Evolutionary conservation across 768 basidiomycete species (phyloP), one percentile per base, ranked within the genome.

Genomic region (Gyrodon lividus): DNA sequence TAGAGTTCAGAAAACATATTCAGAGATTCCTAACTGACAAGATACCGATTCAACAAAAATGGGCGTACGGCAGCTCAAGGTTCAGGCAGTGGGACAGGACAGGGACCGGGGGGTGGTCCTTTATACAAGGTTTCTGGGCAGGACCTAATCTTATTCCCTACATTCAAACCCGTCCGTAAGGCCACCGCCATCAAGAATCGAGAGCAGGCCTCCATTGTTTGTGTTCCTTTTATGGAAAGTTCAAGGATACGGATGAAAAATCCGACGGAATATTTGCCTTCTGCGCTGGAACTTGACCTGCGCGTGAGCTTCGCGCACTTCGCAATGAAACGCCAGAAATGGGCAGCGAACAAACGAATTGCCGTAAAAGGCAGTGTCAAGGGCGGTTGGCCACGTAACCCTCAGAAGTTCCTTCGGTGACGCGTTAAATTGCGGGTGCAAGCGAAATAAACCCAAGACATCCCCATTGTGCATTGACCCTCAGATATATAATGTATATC

Each of bases 31-130:
- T 30, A 52, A 26, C 50, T 34, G 49, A 59, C 48, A 33, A 61
- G 55, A 51, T 51, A 60, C 68, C 59, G 57, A 66, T 42, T 42
- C 51, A 62, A 62, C 62, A 59, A 63, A 70, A 70, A 59, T 10
- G 67, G 64, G 67, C 67, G 69, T 69, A 69, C 67, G 69, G 69
- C 65, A 69, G 67, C 52, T 60, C 69, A 63, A 69, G 59, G 60
- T 70, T 68, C 68, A 64, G 63, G 59, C 62, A 41, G 50, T 59
- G 63, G 62, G 61, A 59, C 54, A 58, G 56, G 54, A 58, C 57
- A 67, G 67, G 67, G 59, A 49, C 67, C 67, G 60, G 60, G 54
- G 61, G 64, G 45, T 35, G 54, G 51, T 56, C 58, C 63, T 70
- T 69, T 69, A 70, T 69, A 65, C 67, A 69, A 69, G 67, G 67